Evolutionary conservation across 2,329 filamentous ascomycete species (phyloP), one percentile per base, ranked within the genome.

Genomic region (Claviceps monticola): DNA sequence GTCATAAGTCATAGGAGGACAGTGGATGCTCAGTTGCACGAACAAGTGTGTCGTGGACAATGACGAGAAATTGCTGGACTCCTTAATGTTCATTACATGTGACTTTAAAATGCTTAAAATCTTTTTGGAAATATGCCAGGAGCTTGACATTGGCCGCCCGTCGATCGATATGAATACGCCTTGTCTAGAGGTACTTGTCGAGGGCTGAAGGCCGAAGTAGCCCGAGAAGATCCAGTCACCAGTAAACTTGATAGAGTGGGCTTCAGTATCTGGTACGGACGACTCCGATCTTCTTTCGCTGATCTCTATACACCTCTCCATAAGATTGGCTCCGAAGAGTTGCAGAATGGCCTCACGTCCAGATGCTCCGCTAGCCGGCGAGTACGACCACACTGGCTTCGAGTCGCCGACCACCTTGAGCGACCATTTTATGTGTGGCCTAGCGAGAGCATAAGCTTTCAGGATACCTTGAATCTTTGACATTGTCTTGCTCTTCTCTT

Each of bases 91-190:
- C 3, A 4, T 26, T 3, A 45, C 5, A 66, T 73, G 68, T 1
- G 71, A 68, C 54, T 74, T 78, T 60, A 82, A 81, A 0, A 74
- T 65, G 0, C 65, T 64, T 1, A 73, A 54, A 2, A 89, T 66
- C 58, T 79, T 80, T 63, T 82, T 86, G 46, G 77, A 72, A 0
- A 74, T 16, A 26, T 50, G 17, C 53, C 53, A 55, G 0, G 64
- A 62, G 6, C 72, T 61, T 2, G 76, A 75, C 14, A 90, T 68
- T 3, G 85, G 85, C 17, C 86, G 74, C 14, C 73, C 73, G 61
- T 90, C 84, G 21, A 90, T 71, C 0, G 83, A 86, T 36, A 89
- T 66, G 61, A 82, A 88, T 4, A 74, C 65, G 29, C 17, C 34
- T 39, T 46, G 49, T 17, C 36, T 46, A 13, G 6, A 39, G 42